Base-by-base conservation (phyloP, 129 eudicot species). In the Escallonia herrerae region DNA sequence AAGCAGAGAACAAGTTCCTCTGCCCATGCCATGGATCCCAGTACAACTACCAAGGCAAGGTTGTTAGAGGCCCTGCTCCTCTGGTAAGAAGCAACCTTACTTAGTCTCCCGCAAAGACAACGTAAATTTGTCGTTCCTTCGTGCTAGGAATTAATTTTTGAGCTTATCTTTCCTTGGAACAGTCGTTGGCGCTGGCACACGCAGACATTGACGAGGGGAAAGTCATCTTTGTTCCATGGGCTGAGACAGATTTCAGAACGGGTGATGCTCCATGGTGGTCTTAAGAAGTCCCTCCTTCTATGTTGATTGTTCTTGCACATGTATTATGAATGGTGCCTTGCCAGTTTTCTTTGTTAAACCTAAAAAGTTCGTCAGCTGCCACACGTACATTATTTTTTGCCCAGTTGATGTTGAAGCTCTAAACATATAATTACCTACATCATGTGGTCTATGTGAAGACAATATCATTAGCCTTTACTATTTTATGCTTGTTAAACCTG, bases 11-110 rank as follows among this genome's bases (percentile, higher is more conserved):
- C 81, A 91, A 91, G 79, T 91, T 91, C 81, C 72, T 83, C 64
- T 91, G 95, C 80, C 95, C 98, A 0, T 91, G 98, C 81, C 97
- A 91, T 51, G 98, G 95, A 61, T 91, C 98, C 15, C 91, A 77
- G 60, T 91, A 83, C 84, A 72, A 88, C 74, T 81, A 81, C 42
- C 80, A 79, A 71, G 98, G 98, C 38, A 70, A 54, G 61, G 84
- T 83, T 69, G 73, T 93, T 22, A 59, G 86, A 43, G 95, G 96
- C 39, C 98, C 95, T 66, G 96, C 98, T 69, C 73, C 83, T 69
- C 66, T 67, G 87, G 96, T 88, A 71, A 72, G 90, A 58, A 65
- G 41, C 12, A 40, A 22, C 3, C 4, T 38, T 43, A 4, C 22
- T 5, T 52, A 53, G 13, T 7, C 51, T 43, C 44, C 13, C 63